Conservation (phyloP, 176 grass and related monocot species). For the Aegilops longissima region DNA sequence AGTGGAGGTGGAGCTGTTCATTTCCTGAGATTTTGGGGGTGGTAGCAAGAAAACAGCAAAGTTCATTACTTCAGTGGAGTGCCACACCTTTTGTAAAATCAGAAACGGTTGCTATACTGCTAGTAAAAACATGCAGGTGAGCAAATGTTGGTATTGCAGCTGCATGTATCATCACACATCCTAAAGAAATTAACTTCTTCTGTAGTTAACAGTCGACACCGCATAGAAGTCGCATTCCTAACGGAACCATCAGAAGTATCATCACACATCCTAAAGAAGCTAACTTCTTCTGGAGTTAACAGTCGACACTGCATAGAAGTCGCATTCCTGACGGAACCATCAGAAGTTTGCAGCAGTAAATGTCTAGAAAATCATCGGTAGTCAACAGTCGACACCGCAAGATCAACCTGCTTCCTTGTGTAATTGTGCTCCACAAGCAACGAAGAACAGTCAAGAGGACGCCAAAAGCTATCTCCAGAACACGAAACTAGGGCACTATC, state of each 20-base stretch:
- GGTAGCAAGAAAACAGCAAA: neutral
- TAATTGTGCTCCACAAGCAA: neutral
- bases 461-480: neutral
- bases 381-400: neutral
- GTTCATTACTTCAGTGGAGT: neutral
- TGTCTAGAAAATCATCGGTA: too few relatives aligned
- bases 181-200: neutral
- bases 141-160: neutral
- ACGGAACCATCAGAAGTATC: neutral
- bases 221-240: neutral
- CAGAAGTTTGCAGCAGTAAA: neutral
- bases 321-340: neutral
- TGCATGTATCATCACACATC: slow-evolving; percentile 10
- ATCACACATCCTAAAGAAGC: neutral
- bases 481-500: neutral
- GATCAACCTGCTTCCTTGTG: neutral
- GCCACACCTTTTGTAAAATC: neutral
- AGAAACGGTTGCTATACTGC: neutral
- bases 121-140: neutral
- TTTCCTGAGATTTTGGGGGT: neutral
- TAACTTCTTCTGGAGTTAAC: neutral
- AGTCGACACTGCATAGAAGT: neutral
- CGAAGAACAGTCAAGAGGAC: neutral
- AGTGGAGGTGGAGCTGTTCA: neutral
- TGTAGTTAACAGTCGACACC: neutral